Conservation (phyloP, 441 rosid genomes). For the Pelargonium exstipulatum region DNA sequence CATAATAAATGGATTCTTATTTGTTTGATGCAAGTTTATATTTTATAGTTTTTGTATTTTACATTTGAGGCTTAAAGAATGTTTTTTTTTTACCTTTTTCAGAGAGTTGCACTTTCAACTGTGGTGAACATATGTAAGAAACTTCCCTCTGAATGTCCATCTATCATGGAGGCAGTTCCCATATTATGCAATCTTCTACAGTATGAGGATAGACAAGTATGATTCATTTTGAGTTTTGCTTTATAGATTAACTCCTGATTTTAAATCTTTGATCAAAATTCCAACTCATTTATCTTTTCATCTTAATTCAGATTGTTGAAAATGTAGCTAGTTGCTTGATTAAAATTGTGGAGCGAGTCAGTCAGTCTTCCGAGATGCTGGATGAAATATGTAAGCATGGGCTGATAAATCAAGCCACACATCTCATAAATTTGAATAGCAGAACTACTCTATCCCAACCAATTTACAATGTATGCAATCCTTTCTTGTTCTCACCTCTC, state of each 20-base stretch:
- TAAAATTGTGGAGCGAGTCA: slow-evolving; percentile 67
- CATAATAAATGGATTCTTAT: neutral
- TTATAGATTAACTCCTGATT: slow-evolving; percentile 11
- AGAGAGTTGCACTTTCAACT: slow-evolving; percentile 93
- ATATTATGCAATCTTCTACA: slow-evolving; percentile 80
- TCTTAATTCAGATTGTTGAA: slow-evolving; percentile 72
- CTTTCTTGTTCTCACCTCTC: slow-evolving; percentile 19
- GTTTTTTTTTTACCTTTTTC: slow-evolving; percentile 22
- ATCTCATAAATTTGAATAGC: slow-evolving; percentile 59
- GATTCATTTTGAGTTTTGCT: slow-evolving; percentile 21
- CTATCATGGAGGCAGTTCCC: slow-evolving; percentile 82
- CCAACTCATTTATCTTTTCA: slow-evolving; percentile 9
- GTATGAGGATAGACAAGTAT: slow-evolving; percentile 86
- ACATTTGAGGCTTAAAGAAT: slow-evolving; percentile 7
- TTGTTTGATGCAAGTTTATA: neutral
- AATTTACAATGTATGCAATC: slow-evolving; percentile 58
- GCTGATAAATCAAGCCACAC: slow-evolving; percentile 57
- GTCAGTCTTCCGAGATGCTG: slow-evolving; percentile 64
- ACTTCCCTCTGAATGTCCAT: slow-evolving; percentile 61
- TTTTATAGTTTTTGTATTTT: neutral
- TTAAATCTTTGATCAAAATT: slow-evolving; percentile 15
- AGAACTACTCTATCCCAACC: slow-evolving; percentile 77
- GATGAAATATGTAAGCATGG: slow-evolving; percentile 85
- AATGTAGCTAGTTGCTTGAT: slow-evolving; percentile 76
- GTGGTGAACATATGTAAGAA: slow-evolving; percentile 88